Conservation (phyloP, 2,329 filamentous ascomycete species). For the Aspergillus fumigatus region DNA sequence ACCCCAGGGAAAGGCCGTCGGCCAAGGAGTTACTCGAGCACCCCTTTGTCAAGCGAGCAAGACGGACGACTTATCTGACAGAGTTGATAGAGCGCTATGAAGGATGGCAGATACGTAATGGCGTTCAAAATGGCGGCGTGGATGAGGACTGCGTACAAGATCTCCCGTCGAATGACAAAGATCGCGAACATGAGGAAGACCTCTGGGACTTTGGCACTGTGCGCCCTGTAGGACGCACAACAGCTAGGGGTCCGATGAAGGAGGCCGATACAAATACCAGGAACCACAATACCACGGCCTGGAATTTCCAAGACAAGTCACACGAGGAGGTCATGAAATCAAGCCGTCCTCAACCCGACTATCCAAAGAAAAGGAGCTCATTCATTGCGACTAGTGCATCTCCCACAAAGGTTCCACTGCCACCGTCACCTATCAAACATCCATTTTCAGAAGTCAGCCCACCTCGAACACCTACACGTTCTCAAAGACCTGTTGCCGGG, state of each 20-base stretch:
- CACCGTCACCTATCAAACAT: slow-evolving; percentile 54
- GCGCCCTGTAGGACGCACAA: slow-evolving; percentile 65
- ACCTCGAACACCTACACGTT: slow-evolving; percentile 46
- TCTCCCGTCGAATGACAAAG: slow-evolving; percentile 33
- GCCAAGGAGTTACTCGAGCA: slow-evolving; percentile 85
- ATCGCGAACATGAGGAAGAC: slow-evolving; percentile 61
- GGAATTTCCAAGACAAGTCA: slow-evolving; percentile 26
- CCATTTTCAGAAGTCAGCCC: slow-evolving; percentile 46
- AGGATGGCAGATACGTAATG: slow-evolving; percentile 79
- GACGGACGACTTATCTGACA: slow-evolving; percentile 93
- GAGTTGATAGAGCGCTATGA: slow-evolving; percentile 90
- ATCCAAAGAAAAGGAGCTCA: slow-evolving; percentile 52
- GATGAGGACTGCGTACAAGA: slow-evolving; percentile 52
- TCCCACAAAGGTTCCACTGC: slow-evolving; percentile 58
- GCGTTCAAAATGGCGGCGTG: slow-evolving; percentile 62
- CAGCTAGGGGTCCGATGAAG: slow-evolving; percentile 68
- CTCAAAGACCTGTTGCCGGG: slow-evolving; percentile 37
- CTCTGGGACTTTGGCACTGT: slow-evolving; percentile 99
- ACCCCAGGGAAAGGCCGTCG: slow-evolving; percentile 81
- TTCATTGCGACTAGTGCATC: slow-evolving; percentile 38
- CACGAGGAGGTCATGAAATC: slow-evolving; percentile 24
- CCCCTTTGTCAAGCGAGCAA: slow-evolving; percentile 83
- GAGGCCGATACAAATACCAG: slow-evolving; percentile 77
- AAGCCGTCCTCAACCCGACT: slow-evolving; percentile 49
- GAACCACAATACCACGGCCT: slow-evolving; percentile 40